Evolutionary conservation across 1,284 basidiomycete genomes (phyloP), one percentile per base, ranked within the genome.

Genomic region (Naganishia cerealis): DNA sequence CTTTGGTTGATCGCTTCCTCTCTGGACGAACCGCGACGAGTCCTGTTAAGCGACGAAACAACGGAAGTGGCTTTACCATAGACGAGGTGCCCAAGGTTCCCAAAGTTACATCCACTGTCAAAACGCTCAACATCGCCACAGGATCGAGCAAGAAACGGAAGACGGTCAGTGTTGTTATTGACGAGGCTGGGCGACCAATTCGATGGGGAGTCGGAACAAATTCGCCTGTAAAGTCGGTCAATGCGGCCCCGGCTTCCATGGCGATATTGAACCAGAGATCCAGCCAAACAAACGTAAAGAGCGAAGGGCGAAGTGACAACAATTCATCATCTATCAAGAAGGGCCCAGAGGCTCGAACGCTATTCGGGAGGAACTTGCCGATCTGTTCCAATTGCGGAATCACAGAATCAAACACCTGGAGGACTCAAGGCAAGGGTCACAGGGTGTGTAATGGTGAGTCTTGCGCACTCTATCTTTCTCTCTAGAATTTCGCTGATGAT

Each of bases 391-490:
- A 79, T 68, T 80, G 79, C 65, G 75, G 76, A 12, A 73, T 76
- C 24, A 78, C 75, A 3, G 77, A 78, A 62, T 75, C 73, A 53
- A 73, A 74, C 2, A 77, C 79, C 5, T 80, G 79, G 79, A 72
- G 79, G 57, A 75, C 73, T 18, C 78, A 77, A 72, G 76, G 76
- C 26, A 70, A 73, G 58, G 70, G 71, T 2, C 73, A 76, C 46
- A 71, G 75, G 56, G 76, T 79, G 13, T 80, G 79, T 72, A 80
- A 80, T 72, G 77, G 77, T 78, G 54, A 72, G 77, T 71, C 24
- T 43, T 36, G 42, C 15, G 7, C 40, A 58, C 4, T 33, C 16
- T 12, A 18, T 5, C 38, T 2, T 38, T 16, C 9, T 29, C 52
- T 38, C 9, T 15, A 15, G 15, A 33, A 29, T 15, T 50, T 48